Percentiles rank a stretch among this genome's conserved stretches.
These are phyloP conservation scores for Picochlorum sp. DNA, from an alignment of 139 green algal genomes.

Conservation along the genomic window DNA sequence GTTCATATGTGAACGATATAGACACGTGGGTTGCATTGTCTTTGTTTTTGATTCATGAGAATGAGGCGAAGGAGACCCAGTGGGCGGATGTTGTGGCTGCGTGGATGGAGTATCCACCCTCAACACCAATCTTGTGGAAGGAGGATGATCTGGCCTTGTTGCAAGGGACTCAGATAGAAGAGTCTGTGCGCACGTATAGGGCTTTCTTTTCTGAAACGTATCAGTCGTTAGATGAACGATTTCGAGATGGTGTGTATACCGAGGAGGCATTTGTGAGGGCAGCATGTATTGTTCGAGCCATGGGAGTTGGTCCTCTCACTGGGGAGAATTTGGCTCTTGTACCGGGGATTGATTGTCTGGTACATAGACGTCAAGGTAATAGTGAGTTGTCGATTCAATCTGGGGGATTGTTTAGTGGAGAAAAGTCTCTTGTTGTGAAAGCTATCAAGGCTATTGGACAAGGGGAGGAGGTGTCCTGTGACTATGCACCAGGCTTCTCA, in stretches of 20 bases:
- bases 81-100: constrained; percentile 39
- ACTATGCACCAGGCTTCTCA: constrained; percentile 26
- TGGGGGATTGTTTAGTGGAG: constrained; percentile 47
- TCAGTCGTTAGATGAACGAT: constrained; percentile 40
- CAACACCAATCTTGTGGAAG: constrained; percentile 56
- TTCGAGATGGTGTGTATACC: constrained; percentile 45
- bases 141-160: constrained; percentile 44
- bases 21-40: constrained; percentile 70
- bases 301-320: constrained; percentile 62
- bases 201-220: constrained; percentile 54
- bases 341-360: constrained; percentile 66
- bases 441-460: constrained; percentile 21
- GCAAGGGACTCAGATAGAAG: constrained; percentile 60
- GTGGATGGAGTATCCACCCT: constrained; percentile 28
- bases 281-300: constrained; percentile 59
- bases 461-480: constrained; percentile 38
- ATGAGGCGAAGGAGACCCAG: constrained; percentile 10
- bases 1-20: constrained; percentile 18
- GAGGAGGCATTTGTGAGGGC: constrained; percentile 62
- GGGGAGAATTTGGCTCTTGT: constrained; percentile 59
- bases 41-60: constrained; percentile 63
- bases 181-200: constrained; percentile 49
- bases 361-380: constrained; percentile 34
- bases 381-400: constrained; percentile 31
- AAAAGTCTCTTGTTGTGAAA: constrained; percentile 40